These are phyloP conservation scores for Rhizophora mangle DNA, from an alignment of 345 rosid genomes.

Conservation along the genomic window DNA sequence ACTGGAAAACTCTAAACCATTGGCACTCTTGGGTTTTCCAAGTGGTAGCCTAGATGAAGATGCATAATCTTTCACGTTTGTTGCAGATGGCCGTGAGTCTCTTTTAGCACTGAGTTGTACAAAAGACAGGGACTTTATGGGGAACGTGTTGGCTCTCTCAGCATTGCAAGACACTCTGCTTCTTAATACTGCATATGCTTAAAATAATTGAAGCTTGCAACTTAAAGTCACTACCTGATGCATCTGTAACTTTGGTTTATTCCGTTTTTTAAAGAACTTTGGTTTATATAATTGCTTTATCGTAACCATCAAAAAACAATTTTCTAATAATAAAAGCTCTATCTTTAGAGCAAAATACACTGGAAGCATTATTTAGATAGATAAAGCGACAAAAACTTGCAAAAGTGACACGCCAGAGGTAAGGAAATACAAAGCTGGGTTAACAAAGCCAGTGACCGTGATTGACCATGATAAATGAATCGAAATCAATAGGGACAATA, in stretches of 20 bases:
- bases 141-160: conserved; percentile 57
- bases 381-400: no score
- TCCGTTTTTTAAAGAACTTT: no score
- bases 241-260: no score
- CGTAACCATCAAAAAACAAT: no score
- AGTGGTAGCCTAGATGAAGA: conserved; percentile 44
- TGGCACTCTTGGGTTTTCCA: conserved; percentile 37
- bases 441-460: conserved; percentile 6
- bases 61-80: conserved; percentile 45
- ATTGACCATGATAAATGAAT: conserved; percentile 10
- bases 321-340: no score
- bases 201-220: not conserved
- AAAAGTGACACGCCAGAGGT: no score
- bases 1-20: not conserved
- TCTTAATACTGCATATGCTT: conserved; percentile 2
- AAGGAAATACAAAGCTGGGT: not conserved
- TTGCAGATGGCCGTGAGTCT: conserved; percentile 55
- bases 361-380: no score
- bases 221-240: no score
- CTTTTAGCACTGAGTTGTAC: conserved; percentile 48
- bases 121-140: conserved; percentile 56
- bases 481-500: conserved; percentile 7
- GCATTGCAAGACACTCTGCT: conserved; percentile 36
- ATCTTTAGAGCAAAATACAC: no score
- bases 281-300: no score